phyloP scores from a whole-genome alignment of 352 stramenopile genomes.

The Phytopythium chamaehyphon region DNA sequence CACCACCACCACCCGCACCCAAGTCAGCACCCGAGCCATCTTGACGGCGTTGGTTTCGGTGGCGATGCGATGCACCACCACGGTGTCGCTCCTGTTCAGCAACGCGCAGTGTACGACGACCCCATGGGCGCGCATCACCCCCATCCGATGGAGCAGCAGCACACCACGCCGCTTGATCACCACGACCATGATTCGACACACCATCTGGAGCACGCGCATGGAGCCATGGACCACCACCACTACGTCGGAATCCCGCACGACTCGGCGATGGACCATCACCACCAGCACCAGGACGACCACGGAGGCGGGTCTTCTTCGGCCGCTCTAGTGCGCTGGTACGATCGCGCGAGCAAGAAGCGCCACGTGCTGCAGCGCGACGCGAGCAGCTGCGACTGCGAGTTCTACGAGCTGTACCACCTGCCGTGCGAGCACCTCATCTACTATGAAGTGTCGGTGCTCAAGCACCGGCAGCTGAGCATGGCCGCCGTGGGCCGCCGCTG shows the following conservation, averaged over 20 bases:
- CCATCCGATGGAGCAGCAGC: not conserved
- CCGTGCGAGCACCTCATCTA: conserved; percentile 72
- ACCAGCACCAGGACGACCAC: not conserved
- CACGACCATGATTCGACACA: conserved; percentile 1
- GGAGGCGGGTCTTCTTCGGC: not conserved
- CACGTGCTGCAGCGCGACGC: conserved; percentile 55
- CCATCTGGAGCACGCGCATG: not conserved
- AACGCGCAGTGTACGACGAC: conserved; percentile 1
- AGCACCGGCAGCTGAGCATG: conserved; percentile 65
- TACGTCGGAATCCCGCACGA: not conserved
- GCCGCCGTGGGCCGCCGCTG: conserved; percentile 49
- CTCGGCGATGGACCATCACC: not conserved
- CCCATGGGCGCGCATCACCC: conserved; percentile 3
- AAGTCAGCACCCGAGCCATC: not conserved
- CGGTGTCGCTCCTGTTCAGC: not conserved
- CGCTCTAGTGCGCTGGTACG: conserved; percentile 44
- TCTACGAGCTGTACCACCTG: conserved; percentile 59
- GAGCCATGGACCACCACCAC: too few relatives aligned
- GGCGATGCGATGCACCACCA: conserved; percentile 2
- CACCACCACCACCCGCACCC: not conserved
- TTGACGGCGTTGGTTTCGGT: not conserved
- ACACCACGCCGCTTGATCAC: not conserved
- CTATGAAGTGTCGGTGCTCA: conserved; percentile 62
- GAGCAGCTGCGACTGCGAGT: conserved; percentile 62
- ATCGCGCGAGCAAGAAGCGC: conserved; percentile 55